Percentiles rank a stretch among this genome's conserved stretches.
Evolutionary conservation across 75 land plant species (phyloP).

Genomic region (Cupressus sempervirens): DNA sequence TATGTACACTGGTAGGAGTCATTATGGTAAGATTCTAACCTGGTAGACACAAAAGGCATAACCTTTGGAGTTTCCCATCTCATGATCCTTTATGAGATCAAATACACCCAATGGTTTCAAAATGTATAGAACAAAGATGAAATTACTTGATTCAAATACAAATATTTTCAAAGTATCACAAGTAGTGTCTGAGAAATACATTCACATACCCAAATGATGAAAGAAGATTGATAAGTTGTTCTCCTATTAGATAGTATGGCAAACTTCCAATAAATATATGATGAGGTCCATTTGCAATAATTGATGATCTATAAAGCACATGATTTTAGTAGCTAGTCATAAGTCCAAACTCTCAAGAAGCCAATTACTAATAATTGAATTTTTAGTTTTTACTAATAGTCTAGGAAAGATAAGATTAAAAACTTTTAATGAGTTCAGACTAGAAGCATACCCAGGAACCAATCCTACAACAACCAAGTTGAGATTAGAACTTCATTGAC

Average conservation of each 20-base stretch:
- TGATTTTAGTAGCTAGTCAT: not conserved
- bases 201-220: constrained; percentile 48
- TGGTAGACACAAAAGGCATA: too few species aligned
- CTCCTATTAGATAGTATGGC: constrained; percentile 86
- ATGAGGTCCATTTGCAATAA: constrained; percentile 84
- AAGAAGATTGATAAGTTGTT: constrained; percentile 69
- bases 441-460: constrained; percentile 39
- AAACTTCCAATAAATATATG: constrained; percentile 87
- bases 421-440: not conserved
- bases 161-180: not conserved
- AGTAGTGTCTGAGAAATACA: not conserved
- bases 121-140: too few species aligned
- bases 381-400: not conserved
- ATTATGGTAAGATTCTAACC: too few species aligned
- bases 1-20: too few species aligned
- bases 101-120: too few species aligned
- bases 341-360: too few species aligned
- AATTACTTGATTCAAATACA: not conserved
- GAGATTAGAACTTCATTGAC: constrained; percentile 83
- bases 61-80: too few species aligned
- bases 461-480: constrained; percentile 85
- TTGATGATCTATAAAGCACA: constrained; percentile 32
- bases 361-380: too few species aligned
- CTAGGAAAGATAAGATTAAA: not conserved
- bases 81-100: too few species aligned